These are phyloP conservation scores for Ambrosia hybrid DNA, from an alignment of 140 eudicot species.

Conservation along the genomic window DNA sequence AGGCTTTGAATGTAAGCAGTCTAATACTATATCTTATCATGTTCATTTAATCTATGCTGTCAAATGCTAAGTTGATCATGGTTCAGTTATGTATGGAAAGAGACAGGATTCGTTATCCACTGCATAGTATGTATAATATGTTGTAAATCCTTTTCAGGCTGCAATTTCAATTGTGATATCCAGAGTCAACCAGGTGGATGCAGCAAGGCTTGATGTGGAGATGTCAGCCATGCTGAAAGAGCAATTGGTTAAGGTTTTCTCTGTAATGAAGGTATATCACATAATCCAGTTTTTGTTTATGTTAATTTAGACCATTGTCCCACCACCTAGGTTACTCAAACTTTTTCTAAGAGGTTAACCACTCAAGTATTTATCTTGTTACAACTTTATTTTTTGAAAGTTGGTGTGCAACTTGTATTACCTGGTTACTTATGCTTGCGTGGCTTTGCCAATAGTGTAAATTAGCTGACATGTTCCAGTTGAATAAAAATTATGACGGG, in stretches of 20 bases:
- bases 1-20: constrained; percentile 1
- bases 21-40: background rate
- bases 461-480: background rate
- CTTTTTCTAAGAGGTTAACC: background rate
- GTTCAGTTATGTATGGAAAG: background rate
- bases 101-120: background rate
- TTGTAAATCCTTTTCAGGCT: constrained; percentile 35
- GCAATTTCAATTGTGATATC: constrained; percentile 74
- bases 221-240: constrained; percentile 99
- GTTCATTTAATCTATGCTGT: background rate
- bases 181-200: constrained; percentile 97
- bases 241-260: constrained; percentile 84
- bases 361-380: background rate
- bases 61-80: background rate
- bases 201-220: constrained; percentile 87
- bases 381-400: background rate
- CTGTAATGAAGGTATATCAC: constrained; percentile 80
- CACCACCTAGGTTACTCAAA: background rate
- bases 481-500: background rate
- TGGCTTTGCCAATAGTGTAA: constrained; percentile 3
- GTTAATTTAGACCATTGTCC: background rate
- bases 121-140: background rate
- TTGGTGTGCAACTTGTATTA: background rate
- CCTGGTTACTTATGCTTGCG: background rate
- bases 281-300: constrained; percentile 5